phyloP scores from a whole-genome alignment of 202 grass and related monocot species.

The Carex arenaria region DNA sequence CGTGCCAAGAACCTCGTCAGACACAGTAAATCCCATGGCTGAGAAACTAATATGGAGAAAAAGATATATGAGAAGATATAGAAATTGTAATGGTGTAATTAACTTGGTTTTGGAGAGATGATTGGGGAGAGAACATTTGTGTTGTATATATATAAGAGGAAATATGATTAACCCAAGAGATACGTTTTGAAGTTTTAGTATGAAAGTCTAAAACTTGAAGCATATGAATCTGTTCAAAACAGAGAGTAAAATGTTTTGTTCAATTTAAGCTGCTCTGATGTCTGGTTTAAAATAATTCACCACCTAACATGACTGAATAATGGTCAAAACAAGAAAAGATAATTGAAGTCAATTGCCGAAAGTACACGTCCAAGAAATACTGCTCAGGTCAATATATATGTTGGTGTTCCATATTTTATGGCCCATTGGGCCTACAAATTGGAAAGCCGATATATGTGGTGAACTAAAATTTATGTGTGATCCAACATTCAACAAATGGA shows the following conservation, averaged over 20 bases:
- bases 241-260: not conserved
- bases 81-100: not conserved
- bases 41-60: not conserved
- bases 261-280: too few species aligned
- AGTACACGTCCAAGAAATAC: not conserved
- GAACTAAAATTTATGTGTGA: not conserved
- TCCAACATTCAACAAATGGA: not conserved
- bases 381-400: not conserved
- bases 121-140: not conserved
- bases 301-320: too few species aligned
- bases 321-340: too few species aligned
- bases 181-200: not conserved
- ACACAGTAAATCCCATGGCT: constrained; percentile 41
- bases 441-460: not conserved
- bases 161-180: not conserved
- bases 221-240: not conserved
- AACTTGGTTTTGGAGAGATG: not conserved
- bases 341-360: too few species aligned
- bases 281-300: too few species aligned
- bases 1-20: constrained; percentile 60
- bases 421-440: not conserved
- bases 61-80: not conserved
- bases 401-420: not conserved
- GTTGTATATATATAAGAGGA: constrained; percentile 1
- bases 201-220: not conserved